phyloP scores from a whole-genome alignment of 768 basidiomycete species.

The Boletus rex-veris region DNA sequence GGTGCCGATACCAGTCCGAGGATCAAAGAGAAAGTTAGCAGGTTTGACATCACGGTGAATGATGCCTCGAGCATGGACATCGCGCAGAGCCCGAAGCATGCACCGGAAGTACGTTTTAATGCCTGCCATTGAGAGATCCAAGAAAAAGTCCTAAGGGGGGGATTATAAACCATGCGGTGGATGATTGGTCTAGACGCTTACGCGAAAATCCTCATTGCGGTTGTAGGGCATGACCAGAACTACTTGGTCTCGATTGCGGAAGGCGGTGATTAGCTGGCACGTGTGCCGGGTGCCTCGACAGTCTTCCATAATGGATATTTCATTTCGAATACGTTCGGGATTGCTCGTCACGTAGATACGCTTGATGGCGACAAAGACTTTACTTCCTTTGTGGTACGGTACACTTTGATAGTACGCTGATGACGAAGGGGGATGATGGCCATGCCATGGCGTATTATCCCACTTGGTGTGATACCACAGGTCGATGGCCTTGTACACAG shows the following conservation, averaged over 20 bases:
- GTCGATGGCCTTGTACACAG: conserved; percentile 98
- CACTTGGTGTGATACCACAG: conserved; percentile 67
- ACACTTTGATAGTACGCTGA: conserved; percentile 63
- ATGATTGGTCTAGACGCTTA: conserved; percentile 39
- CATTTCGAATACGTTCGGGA: conserved; percentile 89
- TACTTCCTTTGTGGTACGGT: conserved; percentile 39
- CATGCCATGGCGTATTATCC: conserved; percentile 75
- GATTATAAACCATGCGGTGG: conserved; percentile 6
- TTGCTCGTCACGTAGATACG: conserved; percentile 96
- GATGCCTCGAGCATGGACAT: conserved; percentile 81
- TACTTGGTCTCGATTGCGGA: conserved; percentile 87
- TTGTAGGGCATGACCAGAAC: conserved; percentile 94
- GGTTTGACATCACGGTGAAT: conserved; percentile 98
- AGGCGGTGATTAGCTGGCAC: conserved; percentile 92
- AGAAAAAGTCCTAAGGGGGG: conserved; percentile 67
- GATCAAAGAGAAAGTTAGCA: conserved; percentile 94
- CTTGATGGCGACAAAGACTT: conserved; percentile 89
- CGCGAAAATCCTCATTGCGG: conserved; percentile 88
- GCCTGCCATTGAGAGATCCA: conserved; percentile 63
- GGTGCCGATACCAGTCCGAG: conserved; percentile 75
- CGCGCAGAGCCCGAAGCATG: conserved; percentile 85
- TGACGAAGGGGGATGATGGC: conserved; percentile 56
- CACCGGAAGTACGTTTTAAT: conserved; percentile 88
- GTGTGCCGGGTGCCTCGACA: conserved; percentile 82
- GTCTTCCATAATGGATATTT: conserved; percentile 85